Conservation (phyloP, 2,329 filamentous ascomycete species). For the Fusarium metavorans region DNA sequence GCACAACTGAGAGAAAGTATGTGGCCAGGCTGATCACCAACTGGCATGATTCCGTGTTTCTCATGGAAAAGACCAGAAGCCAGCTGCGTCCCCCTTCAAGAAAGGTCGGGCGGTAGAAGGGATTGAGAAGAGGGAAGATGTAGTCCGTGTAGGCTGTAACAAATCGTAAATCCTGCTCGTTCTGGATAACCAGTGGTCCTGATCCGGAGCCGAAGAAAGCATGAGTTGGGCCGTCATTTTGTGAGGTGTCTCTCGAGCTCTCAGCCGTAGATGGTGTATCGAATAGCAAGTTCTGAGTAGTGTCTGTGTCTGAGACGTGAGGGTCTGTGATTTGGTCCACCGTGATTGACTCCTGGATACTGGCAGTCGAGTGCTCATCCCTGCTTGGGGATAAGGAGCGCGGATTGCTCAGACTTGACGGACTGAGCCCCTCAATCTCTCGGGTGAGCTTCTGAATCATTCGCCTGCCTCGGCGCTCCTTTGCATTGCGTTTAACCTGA, state of each 20-base stretch:
- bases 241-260: not conserved
- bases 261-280: too few relatives aligned
- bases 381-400: not conserved
- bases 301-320: not conserved
- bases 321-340: not conserved
- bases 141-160: slow-evolving; percentile 46
- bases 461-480: slow-evolving; percentile 48
- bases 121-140: slow-evolving; percentile 65
- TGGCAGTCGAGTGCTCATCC: not conserved
- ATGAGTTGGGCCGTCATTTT: not conserved
- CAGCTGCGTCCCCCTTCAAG: slow-evolving; percentile 63
- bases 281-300: not conserved
- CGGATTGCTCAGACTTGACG: not conserved
- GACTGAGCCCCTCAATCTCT: not conserved
- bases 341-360: not conserved
- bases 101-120: slow-evolving; percentile 64
- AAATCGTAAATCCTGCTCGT: slow-evolving; percentile 12
- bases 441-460: not conserved
- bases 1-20: slow-evolving; percentile 18
- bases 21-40: slow-evolving; percentile 54
- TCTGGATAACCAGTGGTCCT: not conserved
- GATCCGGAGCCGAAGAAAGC: not conserved
- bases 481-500: slow-evolving; percentile 41
- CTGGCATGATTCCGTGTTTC: slow-evolving; percentile 63
- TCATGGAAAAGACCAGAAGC: slow-evolving; percentile 63